Evolutionary conservation across 2,329 filamentous ascomycete species (phyloP).

Genomic region (Arthrobotrys entomopaga): DNA sequence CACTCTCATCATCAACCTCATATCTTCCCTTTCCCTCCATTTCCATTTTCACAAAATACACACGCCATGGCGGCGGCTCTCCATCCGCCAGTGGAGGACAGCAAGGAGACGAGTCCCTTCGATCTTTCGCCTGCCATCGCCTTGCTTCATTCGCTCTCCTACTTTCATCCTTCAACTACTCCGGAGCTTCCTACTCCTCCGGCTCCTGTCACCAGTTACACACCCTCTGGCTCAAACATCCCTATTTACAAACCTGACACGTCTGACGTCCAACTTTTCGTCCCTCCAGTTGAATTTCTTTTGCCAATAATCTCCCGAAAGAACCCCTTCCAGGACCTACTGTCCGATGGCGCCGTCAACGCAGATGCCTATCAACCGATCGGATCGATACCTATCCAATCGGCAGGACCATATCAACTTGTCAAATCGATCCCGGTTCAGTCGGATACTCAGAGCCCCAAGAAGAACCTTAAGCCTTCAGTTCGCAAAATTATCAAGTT

Average conservation of each 20-base stretch:
- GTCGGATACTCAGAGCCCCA: background rate
- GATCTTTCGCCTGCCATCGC: constrained; percentile 47
- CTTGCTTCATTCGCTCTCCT: constrained; percentile 35
- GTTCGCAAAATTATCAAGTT: too few species aligned
- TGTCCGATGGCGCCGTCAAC: background rate
- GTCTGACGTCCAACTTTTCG: background rate
- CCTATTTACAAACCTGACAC: background rate
- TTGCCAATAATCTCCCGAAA: constrained; percentile 2
- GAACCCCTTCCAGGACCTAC: constrained; percentile 35
- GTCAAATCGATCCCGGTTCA: background rate
- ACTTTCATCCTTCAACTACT: constrained; percentile 13
- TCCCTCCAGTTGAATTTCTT: background rate
- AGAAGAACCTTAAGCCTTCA: background rate
- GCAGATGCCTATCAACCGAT: background rate
- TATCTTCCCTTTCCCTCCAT: background rate
- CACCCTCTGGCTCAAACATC: background rate
- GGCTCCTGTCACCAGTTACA: background rate
- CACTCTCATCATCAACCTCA: background rate
- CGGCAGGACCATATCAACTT: background rate
- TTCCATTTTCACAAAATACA: too few species aligned
- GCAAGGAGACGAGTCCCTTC: constrained; percentile 40
- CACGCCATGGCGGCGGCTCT: constrained; percentile 3
- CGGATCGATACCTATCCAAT: background rate
- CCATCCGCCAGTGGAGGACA: constrained; percentile 1
- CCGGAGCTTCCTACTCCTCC: background rate